Base-by-base conservation (phyloP, 192 early-diverging fungal genomes). In the Phycomyces blakesleeanus region DNA sequence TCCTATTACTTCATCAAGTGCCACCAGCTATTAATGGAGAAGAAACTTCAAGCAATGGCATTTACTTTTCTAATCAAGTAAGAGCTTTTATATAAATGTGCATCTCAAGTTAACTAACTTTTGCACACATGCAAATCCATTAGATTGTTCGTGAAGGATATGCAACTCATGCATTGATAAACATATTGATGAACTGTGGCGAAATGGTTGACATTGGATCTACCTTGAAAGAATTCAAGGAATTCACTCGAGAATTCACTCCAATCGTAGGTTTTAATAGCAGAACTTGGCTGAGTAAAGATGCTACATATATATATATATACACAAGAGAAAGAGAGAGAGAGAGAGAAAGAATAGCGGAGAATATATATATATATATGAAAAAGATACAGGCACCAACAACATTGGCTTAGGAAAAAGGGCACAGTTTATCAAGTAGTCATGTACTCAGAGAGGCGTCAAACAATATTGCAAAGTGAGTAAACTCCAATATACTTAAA, bases 121-220 rank as follows among this genome's bases (percentile, higher is more conserved):
- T 11, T 55, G 26, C 5, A 27, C 53, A n/a, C 26, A 52, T 70
- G n/a, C n/a, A n/a, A n/a, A n/a, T n/a, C n/a, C n/a, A n/a, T n/a
- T 78, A 89, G 74, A 71, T 89, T 0, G 77, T 88, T 49, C 71
- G 85, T 38, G 85, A 89, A 64, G 88, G 87, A 3, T 90, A 88
- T 63, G 85, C 88, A 7, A 87, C 87, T 4, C 83, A 89, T 64
- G 88, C 87, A 7, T 78, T 90, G 56, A 69, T 90, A 25, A 81
- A 79, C 12, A 74, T 90, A 8, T 61, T 88, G 42, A 66, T 90
- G n/a, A 89, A 90, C 63, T 75, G 73, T 55, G 50, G 50, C 5
- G 34, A 69, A 44, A 63, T 67, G 25, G 40, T 90, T 24, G 83
- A 89, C 39, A 70, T 90, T 38, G 85, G 84, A 37, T 64, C 72